Conservation (phyloP, 768 basidiomycete species). For the Galerina marginata region DNA sequence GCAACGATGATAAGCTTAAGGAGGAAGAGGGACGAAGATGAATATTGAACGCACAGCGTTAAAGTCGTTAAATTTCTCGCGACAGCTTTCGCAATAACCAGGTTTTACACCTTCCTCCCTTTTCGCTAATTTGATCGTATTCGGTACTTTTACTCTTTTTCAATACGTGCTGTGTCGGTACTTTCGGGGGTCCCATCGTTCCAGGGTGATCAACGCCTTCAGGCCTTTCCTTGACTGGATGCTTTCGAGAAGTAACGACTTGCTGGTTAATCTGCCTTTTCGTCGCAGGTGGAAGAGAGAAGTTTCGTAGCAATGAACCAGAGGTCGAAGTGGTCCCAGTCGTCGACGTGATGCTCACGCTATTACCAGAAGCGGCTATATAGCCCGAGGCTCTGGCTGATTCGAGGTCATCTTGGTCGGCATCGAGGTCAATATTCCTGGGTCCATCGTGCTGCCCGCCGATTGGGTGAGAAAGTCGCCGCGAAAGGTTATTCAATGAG, state of each 20-base stretch:
- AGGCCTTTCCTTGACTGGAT: conserved; percentile 32
- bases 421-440: conserved; percentile 31
- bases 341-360: conserved; percentile 89
- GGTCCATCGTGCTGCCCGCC: conserved; percentile 27
- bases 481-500: conserved; percentile 79
- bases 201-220: conserved; percentile 34
- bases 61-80: conserved; percentile 89
- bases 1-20: background rate
- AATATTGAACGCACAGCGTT: conserved; percentile 58
- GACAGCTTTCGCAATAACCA: conserved; percentile 98
- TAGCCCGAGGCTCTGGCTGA: conserved; percentile 77
- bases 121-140: conserved; percentile 73
- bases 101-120: conserved; percentile 89
- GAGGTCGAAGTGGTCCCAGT: conserved; percentile 83
- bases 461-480: conserved; percentile 45
- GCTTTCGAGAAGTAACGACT: conserved; percentile 69
- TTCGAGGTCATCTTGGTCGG: conserved; percentile 50
- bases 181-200: conserved; percentile 78
- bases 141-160: conserved; percentile 85
- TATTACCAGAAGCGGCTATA: conserved; percentile 94
- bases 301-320: conserved; percentile 48
- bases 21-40: conserved; percentile 3
- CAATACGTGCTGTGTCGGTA: conserved; percentile 56
- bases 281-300: conserved; percentile 58
- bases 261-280: conserved; percentile 65